Conservation (phyloP, 495 filamentous ascomycete genomes). For the Aspergillus indologenus region DNA sequence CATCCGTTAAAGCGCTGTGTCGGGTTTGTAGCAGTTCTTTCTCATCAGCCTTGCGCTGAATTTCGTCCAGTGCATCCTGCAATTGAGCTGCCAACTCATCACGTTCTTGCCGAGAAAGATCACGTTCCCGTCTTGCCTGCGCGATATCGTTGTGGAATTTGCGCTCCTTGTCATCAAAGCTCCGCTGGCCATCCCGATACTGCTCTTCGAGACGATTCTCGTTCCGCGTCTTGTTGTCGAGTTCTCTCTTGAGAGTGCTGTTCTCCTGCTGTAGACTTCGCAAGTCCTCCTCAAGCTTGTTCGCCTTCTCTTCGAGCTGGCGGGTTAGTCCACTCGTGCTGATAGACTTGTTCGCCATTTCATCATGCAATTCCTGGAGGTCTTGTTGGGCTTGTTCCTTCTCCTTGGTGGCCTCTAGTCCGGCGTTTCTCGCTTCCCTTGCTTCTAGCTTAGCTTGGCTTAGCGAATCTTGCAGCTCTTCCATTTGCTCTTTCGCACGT, state of each 20-base stretch:
- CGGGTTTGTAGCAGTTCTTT: slow-evolving; percentile 68
- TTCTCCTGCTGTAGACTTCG: slow-evolving; percentile 58
- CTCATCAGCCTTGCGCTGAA: slow-evolving; percentile 58
- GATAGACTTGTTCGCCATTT: slow-evolving; percentile 76
- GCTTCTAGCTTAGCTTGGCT: slow-evolving; percentile 51
- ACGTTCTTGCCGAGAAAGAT: slow-evolving; percentile 33
- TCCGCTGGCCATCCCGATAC: slow-evolving; percentile 41
- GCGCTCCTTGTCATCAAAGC: slow-evolving; percentile 39
- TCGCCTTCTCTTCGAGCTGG: slow-evolving; percentile 68
- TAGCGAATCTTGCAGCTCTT: slow-evolving; percentile 60
- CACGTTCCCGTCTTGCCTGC: slow-evolving; percentile 34
- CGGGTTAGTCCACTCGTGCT: slow-evolving; percentile 71
- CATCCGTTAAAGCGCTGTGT: slow-evolving; percentile 64
- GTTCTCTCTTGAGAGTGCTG: slow-evolving; percentile 44
- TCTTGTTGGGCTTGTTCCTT: slow-evolving; percentile 52
- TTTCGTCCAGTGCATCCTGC: slow-evolving; percentile 51
- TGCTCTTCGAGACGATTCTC: slow-evolving; percentile 41
- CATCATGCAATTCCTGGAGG: slow-evolving; percentile 62
- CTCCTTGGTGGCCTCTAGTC: slow-evolving; percentile 60
- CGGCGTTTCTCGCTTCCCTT: slow-evolving; percentile 56
- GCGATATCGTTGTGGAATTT: slow-evolving; percentile 45
- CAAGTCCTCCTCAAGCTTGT: slow-evolving; percentile 63
- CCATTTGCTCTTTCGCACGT: slow-evolving; percentile 52
- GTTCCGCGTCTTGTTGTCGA: slow-evolving; percentile 46
- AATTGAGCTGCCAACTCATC: slow-evolving; percentile 46